Evolutionary conservation across 768 basidiomycete genomes (phyloP), one percentile per base, ranked within the genome.

Genomic region (Mycena metata): DNA sequence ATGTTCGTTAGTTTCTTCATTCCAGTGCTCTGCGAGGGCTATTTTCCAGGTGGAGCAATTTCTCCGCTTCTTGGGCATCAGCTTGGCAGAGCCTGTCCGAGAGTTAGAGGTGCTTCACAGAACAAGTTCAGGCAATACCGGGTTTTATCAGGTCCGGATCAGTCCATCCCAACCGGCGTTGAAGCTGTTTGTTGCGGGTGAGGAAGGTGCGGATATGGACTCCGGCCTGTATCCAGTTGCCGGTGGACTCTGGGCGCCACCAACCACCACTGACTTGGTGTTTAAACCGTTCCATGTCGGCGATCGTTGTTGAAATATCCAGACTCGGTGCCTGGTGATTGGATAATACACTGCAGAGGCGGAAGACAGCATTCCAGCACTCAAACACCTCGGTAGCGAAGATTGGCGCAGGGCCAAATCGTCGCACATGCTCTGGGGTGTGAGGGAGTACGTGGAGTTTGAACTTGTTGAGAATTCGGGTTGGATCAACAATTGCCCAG

Each of bases 301-400:
- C 72, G 15, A 82, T 70, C 5, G 66, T 72, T 0, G 8, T 13
- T 0, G 79, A 76, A 39, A 80, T 80, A 62, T 83, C 80, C 2
- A 76, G 76, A 58, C 81, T 82, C 2, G 82, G 81, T 1, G 80
- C 77, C 3, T 70, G 77, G 41, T 77, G 78, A 67, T 84, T 84
- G 26, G 76, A 79, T 41, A 75, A 66, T 13, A 84, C 69, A 15
- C 75, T 79, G 39, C 77, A 77, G 2, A 77, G 19, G 0, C 81
- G 74, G 54, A 84, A 83, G 15, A 85, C 71, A 7, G 75, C 77
- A 66, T 85, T 84, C 50, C 50, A 51, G 15, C 50, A 51, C 26
- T 33, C 54, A 41, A 56, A 56, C 9, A 56, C 19, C 24, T 56
- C 52, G 19, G 52, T 54, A 16, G 3, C 10, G 16, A 54, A 54